Percentiles rank a stretch among this genome's conserved stretches.
Conservation (phyloP, 768 basidiomycete species). For the Trichaptum fuscoviolaceum region DNA sequence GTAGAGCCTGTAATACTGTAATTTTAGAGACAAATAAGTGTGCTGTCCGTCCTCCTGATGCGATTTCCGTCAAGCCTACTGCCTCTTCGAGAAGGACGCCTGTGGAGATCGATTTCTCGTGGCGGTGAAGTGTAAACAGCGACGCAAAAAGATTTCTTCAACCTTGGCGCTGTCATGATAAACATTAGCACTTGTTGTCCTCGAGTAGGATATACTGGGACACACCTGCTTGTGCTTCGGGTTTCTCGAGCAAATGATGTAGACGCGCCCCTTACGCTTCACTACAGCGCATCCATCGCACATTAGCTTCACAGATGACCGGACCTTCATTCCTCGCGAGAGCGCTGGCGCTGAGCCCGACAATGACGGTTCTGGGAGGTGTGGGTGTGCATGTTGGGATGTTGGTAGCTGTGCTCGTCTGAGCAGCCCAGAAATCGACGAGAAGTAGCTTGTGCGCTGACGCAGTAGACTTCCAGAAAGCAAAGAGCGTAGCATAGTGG, state of each 20-base stretch:
- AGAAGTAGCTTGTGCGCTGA: slow-evolving; percentile 39
- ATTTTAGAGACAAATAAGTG: not conserved
- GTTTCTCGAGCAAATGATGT: slow-evolving; percentile 89
- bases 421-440: slow-evolving; percentile 14
- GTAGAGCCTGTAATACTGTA: not conserved
- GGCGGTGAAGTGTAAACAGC: not conserved
- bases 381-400: slow-evolving; percentile 25
- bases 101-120: not conserved
- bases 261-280: slow-evolving; percentile 83
- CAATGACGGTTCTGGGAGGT: slow-evolving; percentile 15
- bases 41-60: not conserved
- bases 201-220: slow-evolving; percentile 9
- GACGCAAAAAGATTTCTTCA: slow-evolving; percentile 20
- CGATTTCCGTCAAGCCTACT: not conserved
- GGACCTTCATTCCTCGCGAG: slow-evolving; percentile 91
- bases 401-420: slow-evolving; percentile 17
- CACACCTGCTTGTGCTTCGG: slow-evolving; percentile 96
- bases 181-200: slow-evolving; percentile 12
- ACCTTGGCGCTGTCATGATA: slow-evolving; percentile 55
- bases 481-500: slow-evolving; percentile 58
- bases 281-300: slow-evolving; percentile 93
- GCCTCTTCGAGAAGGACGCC: not conserved
- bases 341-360: slow-evolving; percentile 28
- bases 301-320: slow-evolving; percentile 89
- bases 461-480: slow-evolving; percentile 59